These are phyloP conservation scores for Cladophialophora immunda DNA, from an alignment of 2,329 filamentous ascomycete genomes.

Conservation along the genomic window DNA sequence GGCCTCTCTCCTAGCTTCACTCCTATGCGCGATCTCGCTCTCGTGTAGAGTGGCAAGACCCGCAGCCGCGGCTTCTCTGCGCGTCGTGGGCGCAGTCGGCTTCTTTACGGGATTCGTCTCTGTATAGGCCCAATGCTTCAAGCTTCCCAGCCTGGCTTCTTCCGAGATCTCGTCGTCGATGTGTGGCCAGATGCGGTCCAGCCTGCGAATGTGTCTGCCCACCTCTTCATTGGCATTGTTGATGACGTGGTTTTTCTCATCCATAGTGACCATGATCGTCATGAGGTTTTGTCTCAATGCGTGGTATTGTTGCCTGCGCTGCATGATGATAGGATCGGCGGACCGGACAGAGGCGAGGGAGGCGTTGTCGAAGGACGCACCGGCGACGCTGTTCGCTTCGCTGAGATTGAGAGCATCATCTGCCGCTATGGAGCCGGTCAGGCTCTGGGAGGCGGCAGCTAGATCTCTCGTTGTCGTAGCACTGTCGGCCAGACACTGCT, in stretches of 20 bases:
- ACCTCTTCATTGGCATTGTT: constrained; percentile 91
- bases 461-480: constrained; percentile 13
- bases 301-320: constrained; percentile 74
- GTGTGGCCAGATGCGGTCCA: constrained; percentile 87
- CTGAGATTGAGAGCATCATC: constrained; percentile 35
- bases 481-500: constrained; percentile 48
- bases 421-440: constrained; percentile 25
- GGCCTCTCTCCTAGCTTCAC: constrained; percentile 84
- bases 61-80: constrained; percentile 70
- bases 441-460: constrained; percentile 25
- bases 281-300: constrained; percentile 80
- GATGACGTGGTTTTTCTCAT: constrained; percentile 98
- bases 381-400: constrained; percentile 35
- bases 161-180: constrained; percentile 91
- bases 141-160: constrained; percentile 90
- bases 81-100: constrained; percentile 58
- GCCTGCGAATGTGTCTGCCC: constrained; percentile 80
- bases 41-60: constrained; percentile 65
- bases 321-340: constrained; percentile 29
- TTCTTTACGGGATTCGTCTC: constrained; percentile 76
- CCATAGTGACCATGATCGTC: constrained; percentile 86
- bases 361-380: constrained; percentile 35
- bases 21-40: constrained; percentile 82
- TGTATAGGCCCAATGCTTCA: constrained; percentile 93
- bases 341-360: constrained; percentile 36